Evolutionary conservation across 495 filamentous ascomycete genomes (phyloP), one percentile per base, ranked within the genome.

Genomic region (Talaromyces nanjingensis): DNA sequence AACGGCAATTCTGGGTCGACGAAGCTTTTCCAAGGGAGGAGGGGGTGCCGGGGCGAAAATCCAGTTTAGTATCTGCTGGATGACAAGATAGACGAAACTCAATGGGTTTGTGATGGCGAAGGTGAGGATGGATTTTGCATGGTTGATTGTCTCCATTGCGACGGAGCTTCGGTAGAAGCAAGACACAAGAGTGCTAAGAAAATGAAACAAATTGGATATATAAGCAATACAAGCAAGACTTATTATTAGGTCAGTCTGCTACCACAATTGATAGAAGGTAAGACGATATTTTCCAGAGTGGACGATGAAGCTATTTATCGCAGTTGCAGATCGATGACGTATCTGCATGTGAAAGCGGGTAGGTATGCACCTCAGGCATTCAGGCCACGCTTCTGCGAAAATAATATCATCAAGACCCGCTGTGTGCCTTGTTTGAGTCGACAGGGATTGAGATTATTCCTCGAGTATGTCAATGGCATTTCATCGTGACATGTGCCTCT

Each of bases 11-110:
- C 84, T 85, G 45, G 89, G 90, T 24, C 71, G 69, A 5, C 70
- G 72, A 22, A 73, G 54, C 27, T 84, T 75, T 34, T 78, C 71
- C 20, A 78, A 73, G 12, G 86, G 85, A 14, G 79, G 80, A 0
- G 89, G 91, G 16, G 90, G 89, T 2, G 73, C 76, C 0, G 91
- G 90, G 0, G 90, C 84, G 63, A 94, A 85, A 52, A 93, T 59
- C 65, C 80, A 83, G 71, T 81, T 80, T 27, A 90, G 71, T 8
- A 91, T 56, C 70, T 79, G 84, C 79, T 94, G 90, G 42, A 90
- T 69, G 29, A 91, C 61, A 54, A 86, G 73, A 71, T 87, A 93
- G 60, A 89, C 61, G 70, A 87, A 86, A 24, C 80, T 77, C 39
- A 90, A 74, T 24, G 72, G 62, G 8, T 64, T 12, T n/a, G 18